phyloP scores from a whole-genome alignment of 2,329 filamentous ascomycete genomes.

The Cercospora sesami region DNA sequence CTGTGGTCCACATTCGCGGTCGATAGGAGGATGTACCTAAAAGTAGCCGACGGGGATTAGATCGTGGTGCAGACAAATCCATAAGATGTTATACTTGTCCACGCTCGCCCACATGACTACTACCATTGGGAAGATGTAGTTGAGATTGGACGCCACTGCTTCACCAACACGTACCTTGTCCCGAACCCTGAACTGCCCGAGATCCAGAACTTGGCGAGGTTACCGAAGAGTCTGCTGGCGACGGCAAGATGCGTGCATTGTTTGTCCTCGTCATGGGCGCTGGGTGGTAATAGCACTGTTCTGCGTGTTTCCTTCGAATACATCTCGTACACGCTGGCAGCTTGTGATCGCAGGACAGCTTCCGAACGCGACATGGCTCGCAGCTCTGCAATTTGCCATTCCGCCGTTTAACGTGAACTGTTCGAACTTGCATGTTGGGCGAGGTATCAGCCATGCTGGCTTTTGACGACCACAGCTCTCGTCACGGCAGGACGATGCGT shows the following conservation, averaged over 20 bases:
- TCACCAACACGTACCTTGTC: background rate
- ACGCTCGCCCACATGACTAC: background rate
- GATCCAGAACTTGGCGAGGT: background rate
- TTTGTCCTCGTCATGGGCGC: constrained; percentile 27
- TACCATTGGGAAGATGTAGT: background rate
- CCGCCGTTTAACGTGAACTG: constrained; percentile 26
- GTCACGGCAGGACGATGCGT: background rate
- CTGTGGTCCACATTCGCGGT: background rate
- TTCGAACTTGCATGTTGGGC: background rate
- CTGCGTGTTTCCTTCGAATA: constrained; percentile 20
- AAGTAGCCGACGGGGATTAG: background rate
- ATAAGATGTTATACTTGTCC: background rate
- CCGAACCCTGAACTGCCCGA: background rate
- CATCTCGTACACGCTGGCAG: constrained; percentile 29
- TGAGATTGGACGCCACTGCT: background rate
- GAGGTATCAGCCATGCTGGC: background rate
- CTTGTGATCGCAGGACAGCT: constrained; percentile 32
- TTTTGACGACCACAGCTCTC: background rate
- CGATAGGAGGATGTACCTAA: background rate
- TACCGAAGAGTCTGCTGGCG: constrained; percentile 7
- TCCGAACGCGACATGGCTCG: constrained; percentile 30
- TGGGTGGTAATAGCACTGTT: constrained; percentile 30
- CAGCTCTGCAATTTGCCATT: constrained; percentile 32
- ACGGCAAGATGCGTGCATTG: background rate
- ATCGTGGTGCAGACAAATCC: background rate